Evolutionary conservation across 768 basidiomycete species (phyloP).

Genomic region (Lyophyllum decastes): DNA sequence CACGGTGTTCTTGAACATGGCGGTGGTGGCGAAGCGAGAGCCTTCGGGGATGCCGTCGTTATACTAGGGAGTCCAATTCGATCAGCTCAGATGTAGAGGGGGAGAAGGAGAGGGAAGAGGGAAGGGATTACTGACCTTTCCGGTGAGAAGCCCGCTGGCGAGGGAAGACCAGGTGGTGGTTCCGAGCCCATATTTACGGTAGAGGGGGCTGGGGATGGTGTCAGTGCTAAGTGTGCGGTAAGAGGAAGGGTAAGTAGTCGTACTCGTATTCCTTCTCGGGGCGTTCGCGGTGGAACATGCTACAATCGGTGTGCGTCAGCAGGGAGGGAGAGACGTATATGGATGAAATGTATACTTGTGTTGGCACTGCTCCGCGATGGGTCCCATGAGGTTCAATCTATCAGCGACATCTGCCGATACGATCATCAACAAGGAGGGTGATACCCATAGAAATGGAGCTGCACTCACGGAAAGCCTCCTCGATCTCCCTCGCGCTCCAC

Average conservation of each 20-base stretch:
- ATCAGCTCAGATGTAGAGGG: too few relatives aligned
- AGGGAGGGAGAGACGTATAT: background rate
- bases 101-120: too few relatives aligned
- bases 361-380: constrained; percentile 78
- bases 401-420: constrained; percentile 62
- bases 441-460: background rate
- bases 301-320: constrained; percentile 25
- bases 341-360: constrained; percentile 47
- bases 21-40: constrained; percentile 67
- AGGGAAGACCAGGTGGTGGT: constrained; percentile 68
- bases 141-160: constrained; percentile 4
- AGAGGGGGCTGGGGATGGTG: constrained; percentile 47
- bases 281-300: constrained; percentile 76
- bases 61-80: too few relatives aligned
- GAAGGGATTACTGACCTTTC: background rate
- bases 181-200: constrained; percentile 65
- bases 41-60: constrained; percentile 75
- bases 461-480: constrained; percentile 52
- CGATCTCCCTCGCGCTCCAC: constrained; percentile 65
- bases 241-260: constrained; percentile 16
- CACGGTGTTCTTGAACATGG: constrained; percentile 49
- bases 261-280: constrained; percentile 81
- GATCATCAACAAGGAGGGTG: constrained; percentile 64
- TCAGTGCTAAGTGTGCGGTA: background rate
- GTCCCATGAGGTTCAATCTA: constrained; percentile 64